phyloP scores from a whole-genome alignment of 495 filamentous ascomycete species.

The Hypomontagnella monticulosa region DNA sequence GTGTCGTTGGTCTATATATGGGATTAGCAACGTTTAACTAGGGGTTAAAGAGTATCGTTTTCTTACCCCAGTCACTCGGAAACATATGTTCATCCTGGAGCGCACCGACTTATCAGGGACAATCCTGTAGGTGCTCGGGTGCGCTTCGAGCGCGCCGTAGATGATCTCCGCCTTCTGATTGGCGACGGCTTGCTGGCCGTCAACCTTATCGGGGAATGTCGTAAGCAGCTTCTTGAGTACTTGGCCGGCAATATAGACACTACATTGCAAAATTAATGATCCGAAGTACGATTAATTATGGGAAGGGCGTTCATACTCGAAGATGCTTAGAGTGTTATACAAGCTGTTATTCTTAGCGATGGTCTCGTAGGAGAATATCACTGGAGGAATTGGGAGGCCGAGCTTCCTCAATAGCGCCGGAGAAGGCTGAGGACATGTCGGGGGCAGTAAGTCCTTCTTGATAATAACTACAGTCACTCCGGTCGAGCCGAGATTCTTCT shows the following conservation, averaged over 20 bases:
- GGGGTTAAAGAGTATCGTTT: background rate
- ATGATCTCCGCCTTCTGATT: constrained; percentile 76
- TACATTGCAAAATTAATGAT: constrained; percentile 28
- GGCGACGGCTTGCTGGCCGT: constrained; percentile 74
- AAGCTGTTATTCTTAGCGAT: constrained; percentile 88
- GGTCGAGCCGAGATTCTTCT: constrained; percentile 90
- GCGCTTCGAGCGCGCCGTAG: constrained; percentile 77
- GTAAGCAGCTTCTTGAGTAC: constrained; percentile 76
- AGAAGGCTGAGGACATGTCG: constrained; percentile 62
- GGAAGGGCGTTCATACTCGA: constrained; percentile 63
- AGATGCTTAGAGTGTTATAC: constrained; percentile 95
- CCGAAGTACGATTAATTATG: background rate
- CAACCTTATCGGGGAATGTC: constrained; percentile 70
- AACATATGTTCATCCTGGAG: constrained; percentile 93
- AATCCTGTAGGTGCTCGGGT: constrained; percentile 73
- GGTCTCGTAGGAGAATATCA: constrained; percentile 81
- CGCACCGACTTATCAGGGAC: constrained; percentile 77
- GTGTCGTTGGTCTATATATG: constrained; percentile 59
- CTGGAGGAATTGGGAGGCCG: constrained; percentile 77
- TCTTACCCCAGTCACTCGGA: constrained; percentile 68
- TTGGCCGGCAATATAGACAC: constrained; percentile 85
- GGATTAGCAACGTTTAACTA: constrained; percentile 4
- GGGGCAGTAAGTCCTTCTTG: constrained; percentile 77
- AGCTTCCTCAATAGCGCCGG: constrained; percentile 75
- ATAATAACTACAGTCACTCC: constrained; percentile 87